Evolutionary conservation across 2,329 filamentous ascomycete genomes (phyloP).

Genomic region (Aspergillus ruber): DNA sequence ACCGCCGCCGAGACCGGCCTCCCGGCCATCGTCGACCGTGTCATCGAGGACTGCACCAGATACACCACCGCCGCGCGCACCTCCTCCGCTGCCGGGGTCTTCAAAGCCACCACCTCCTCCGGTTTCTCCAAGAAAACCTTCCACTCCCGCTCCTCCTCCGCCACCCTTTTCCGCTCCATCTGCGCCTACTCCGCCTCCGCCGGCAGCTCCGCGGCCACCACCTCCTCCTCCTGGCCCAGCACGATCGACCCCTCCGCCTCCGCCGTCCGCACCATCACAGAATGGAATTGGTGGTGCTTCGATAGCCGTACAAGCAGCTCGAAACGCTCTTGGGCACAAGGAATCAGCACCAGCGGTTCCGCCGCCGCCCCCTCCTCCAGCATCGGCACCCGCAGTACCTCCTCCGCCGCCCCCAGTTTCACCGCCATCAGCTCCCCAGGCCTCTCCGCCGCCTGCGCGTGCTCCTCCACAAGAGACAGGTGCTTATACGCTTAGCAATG

Average conservation of each 20-base stretch:
- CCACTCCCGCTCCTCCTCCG: constrained; percentile 42
- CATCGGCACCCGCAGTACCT: constrained; percentile 35
- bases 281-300: constrained; percentile 40
- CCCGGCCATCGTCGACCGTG: constrained; percentile 55
- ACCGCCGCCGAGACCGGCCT: constrained; percentile 42
- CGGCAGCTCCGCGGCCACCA: constrained; percentile 36
- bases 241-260: constrained; percentile 46
- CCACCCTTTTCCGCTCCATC: constrained; percentile 39
- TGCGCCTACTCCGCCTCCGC: constrained; percentile 38
- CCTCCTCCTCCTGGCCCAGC: constrained; percentile 32
- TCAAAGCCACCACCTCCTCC: constrained; percentile 51
- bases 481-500: constrained; percentile 68
- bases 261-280: constrained; percentile 25
- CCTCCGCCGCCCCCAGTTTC: constrained; percentile 39
- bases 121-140: constrained; percentile 52
- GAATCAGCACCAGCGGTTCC: constrained; percentile 39
- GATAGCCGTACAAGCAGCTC: constrained; percentile 54
- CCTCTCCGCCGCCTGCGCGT: constrained; percentile 32
- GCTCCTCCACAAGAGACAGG: constrained; percentile 62
- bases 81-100: constrained; percentile 56
- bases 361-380: constrained; percentile 33
- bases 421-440: constrained; percentile 32
- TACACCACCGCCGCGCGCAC: constrained; percentile 48
- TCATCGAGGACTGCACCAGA: constrained; percentile 43
- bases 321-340: constrained; percentile 49